Evolutionary conservation across 192 early-diverging fungal genomes (phyloP).

Genomic region (Jimgerdemannia flammicorona): DNA sequence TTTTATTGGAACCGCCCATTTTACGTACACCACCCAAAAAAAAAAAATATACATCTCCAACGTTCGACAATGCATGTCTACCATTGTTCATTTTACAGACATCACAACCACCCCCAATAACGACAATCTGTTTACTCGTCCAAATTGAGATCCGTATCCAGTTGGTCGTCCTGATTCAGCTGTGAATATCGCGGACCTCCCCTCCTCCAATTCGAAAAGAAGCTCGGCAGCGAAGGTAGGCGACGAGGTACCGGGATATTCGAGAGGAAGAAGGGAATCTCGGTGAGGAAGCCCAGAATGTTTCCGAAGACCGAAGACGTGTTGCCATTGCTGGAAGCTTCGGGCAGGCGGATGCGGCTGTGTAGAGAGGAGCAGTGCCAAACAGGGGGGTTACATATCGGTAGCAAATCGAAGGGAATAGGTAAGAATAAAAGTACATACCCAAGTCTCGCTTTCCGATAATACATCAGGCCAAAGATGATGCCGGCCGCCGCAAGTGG

Average conservation of each 20-base stretch:
- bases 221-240: conserved; percentile 7
- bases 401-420: conserved; percentile 2
- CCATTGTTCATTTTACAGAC: not conserved
- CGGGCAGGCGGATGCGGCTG: conserved; percentile 26
- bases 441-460: not conserved
- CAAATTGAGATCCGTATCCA: conserved; percentile 30
- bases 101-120: not conserved
- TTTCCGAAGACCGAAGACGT: not conserved
- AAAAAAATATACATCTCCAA: too few relatives aligned
- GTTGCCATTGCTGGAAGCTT: conserved; percentile 3
- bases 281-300: conserved; percentile 14
- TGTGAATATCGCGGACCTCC: conserved; percentile 18
- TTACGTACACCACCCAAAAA: too few relatives aligned
- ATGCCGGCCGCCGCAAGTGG: conserved; percentile 26
- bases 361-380: not conserved
- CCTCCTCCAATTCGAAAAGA: conserved; percentile 8
- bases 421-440: not conserved
- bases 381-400: not conserved
- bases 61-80: too few relatives aligned
- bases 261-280: conserved; percentile 28
- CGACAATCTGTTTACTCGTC: conserved; percentile 19
- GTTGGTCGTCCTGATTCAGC: conserved; percentile 31
- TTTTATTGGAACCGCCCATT: too few relatives aligned
- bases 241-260: conserved; percentile 18
- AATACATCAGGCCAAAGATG: conserved; percentile 21